Conservation (phyloP, 2,329 filamentous ascomycete species). For the Sarocladium brachiariae region DNA sequence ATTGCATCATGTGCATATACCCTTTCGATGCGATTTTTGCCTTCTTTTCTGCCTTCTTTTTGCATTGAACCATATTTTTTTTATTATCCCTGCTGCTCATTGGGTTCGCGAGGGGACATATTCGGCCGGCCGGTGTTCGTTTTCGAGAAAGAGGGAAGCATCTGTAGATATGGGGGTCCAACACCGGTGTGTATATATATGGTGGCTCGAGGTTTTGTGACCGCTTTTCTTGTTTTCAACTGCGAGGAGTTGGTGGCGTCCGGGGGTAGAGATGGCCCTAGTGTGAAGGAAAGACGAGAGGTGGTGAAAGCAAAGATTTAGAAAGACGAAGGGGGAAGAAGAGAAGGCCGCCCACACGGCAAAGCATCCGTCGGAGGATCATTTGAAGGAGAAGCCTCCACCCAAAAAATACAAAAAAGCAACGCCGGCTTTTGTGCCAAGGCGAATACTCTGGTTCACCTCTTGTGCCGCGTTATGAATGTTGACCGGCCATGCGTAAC, state of each 20-base stretch:
- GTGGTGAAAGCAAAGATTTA: constrained; percentile 11
- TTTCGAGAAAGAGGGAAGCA: not conserved
- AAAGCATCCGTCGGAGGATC: not conserved
- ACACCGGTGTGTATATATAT: constrained; percentile 10
- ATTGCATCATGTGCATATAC: constrained; percentile 14
- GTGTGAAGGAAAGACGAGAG: not conserved
- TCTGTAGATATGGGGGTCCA: constrained; percentile 6
- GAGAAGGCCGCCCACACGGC: not conserved
- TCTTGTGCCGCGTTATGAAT: no score
- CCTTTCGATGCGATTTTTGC: constrained; percentile 11
- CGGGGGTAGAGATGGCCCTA: constrained; percentile 7
- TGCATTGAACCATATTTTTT: not conserved
- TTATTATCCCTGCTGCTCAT: not conserved
- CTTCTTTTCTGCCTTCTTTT: constrained; percentile 11
- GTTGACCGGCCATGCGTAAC: no score
- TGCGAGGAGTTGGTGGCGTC: constrained; percentile 29
- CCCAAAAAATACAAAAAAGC: constrained; percentile 13
- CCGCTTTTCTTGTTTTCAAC: not conserved
- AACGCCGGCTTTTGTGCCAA: constrained; percentile 10
- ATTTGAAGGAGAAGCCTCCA: constrained; percentile 14
- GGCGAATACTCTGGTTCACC: not conserved
- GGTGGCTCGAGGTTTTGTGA: constrained; percentile 20
- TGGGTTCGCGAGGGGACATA: not conserved
- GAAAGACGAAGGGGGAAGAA: constrained; percentile 11
- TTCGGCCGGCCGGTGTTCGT: not conserved